A percentile compares a stretch with the other conserved stretches of the same genome.
phyloP scores from a whole-genome alignment of 768 basidiomycete genomes.

The Xanthoconium stramineum region DNA sequence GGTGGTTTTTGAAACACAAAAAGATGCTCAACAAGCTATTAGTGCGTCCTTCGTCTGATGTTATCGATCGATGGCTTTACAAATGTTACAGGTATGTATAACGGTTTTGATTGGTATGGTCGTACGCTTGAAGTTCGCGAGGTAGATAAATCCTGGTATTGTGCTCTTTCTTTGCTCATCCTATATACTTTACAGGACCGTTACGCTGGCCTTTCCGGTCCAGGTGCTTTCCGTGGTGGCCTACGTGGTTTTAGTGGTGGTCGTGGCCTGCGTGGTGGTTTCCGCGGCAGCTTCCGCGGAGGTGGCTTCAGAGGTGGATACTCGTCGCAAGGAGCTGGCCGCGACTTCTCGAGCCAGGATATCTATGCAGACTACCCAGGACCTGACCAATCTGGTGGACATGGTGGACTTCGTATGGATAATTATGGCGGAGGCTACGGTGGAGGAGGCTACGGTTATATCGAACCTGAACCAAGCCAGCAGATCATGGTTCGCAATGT shows the following conservation, averaged over 20 bases:
- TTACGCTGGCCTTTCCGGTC: conserved; percentile 79
- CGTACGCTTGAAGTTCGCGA: conserved; percentile 94
- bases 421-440: conserved; percentile 38
- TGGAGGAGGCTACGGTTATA: conserved; percentile 37
- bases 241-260: conserved; percentile 54
- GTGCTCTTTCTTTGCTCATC: neutral
- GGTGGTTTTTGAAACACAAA: conserved; percentile 88
- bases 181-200: conserved; percentile 59
- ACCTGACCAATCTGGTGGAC: conserved; percentile 60
- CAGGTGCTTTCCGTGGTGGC: conserved; percentile 54
- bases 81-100: conserved; percentile 74
- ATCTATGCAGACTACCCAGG: conserved; percentile 92
- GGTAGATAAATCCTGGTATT: conserved; percentile 41
- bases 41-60: conserved; percentile 47
- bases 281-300: conserved; percentile 40
- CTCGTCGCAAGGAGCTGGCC: conserved; percentile 44
- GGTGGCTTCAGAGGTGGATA: conserved; percentile 54
- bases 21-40: conserved; percentile 90
- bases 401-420: conserved; percentile 36
- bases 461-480: conserved; percentile 81
- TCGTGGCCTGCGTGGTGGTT: conserved; percentile 20
- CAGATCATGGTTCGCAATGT: conserved; percentile 99
- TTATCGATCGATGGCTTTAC: neutral
- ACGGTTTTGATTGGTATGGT: conserved; percentile 97
- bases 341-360: conserved; percentile 84